phyloP scores from a whole-genome alignment of 805 yeast genomes.

The Brettanomyces nanus region DNA sequence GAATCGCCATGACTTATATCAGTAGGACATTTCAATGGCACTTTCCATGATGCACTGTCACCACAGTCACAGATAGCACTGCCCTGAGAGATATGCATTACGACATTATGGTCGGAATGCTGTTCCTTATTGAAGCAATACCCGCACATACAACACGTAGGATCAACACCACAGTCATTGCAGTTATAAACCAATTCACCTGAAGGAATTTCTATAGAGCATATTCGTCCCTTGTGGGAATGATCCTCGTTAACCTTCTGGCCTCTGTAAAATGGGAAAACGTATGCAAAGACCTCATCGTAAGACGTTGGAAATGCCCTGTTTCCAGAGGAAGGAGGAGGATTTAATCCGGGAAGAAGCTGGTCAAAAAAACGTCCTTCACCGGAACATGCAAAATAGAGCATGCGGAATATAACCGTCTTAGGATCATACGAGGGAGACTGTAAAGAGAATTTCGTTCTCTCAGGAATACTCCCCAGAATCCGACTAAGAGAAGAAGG shows the following conservation, averaged over 20 bases:
- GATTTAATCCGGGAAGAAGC: constrained; percentile 6
- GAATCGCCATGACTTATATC: constrained; percentile 8
- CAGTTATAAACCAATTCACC: constrained; percentile 70
- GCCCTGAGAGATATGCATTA: constrained; percentile 40
- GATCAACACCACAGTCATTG: constrained; percentile 68
- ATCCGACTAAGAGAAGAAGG: not conserved
- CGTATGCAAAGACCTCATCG: constrained; percentile 15
- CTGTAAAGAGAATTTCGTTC: not conserved
- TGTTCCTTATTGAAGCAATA: constrained; percentile 65
- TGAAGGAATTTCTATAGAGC: constrained; percentile 53
- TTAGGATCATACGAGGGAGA: not conserved
- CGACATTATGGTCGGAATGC: constrained; percentile 60
- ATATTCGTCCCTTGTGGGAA: constrained; percentile 52
- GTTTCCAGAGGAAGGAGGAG: not conserved
- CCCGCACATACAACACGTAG: constrained; percentile 69
- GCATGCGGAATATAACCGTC: constrained; percentile 3
- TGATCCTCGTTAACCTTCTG: constrained; percentile 12
- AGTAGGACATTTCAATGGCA: constrained; percentile 39
- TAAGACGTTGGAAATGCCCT: constrained; percentile 17
- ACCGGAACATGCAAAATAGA: constrained; percentile 10
- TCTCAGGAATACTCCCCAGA: not conserved
- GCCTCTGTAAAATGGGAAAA: constrained; percentile 12
- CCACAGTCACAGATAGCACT: constrained; percentile 71
- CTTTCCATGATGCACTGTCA: constrained; percentile 56
- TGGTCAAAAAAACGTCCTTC: constrained; percentile 6